Evolutionary conservation across 2,329 filamentous ascomycete species (phyloP).

Genomic region (Diaporthe eres): DNA sequence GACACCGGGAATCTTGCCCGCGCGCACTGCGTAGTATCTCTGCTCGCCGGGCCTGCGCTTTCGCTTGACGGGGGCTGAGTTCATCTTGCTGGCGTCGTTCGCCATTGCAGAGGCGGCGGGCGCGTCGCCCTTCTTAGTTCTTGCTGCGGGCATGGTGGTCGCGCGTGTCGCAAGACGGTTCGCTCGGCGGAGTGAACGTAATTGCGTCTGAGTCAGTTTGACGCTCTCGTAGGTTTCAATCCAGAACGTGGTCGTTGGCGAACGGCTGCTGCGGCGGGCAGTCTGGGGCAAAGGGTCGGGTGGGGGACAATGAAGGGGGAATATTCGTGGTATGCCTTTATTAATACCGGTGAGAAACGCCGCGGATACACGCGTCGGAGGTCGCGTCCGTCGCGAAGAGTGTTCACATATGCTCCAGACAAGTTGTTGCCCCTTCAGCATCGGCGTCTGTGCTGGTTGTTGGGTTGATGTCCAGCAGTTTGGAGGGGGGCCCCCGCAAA

Average conservation of each 20-base stretch:
- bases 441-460: constrained; percentile 29
- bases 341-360: not conserved
- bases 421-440: constrained; percentile 31
- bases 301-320: not conserved
- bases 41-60: constrained; percentile 59
- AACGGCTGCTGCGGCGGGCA: not conserved
- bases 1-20: constrained; percentile 71
- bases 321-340: not conserved
- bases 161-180: constrained; percentile 32
- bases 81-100: constrained; percentile 31
- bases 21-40: constrained; percentile 76
- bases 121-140: constrained; percentile 30
- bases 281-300: not conserved
- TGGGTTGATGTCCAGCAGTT: not conserved
- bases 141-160: constrained; percentile 37
- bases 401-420: constrained; percentile 28
- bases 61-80: constrained; percentile 53
- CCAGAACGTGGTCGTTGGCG: constrained; percentile 30
- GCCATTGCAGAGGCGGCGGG: not conserved
- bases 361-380: constrained; percentile 4
- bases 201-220: constrained; percentile 16
- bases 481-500: constrained; percentile 30
- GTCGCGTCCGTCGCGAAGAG: constrained; percentile 24
- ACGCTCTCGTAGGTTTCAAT: constrained; percentile 17
- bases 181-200: constrained; percentile 11